Evolutionary conservation across 805 yeast species (phyloP), one percentile per base, ranked within the genome.

Genomic region (Candida fluviatilis): DNA sequence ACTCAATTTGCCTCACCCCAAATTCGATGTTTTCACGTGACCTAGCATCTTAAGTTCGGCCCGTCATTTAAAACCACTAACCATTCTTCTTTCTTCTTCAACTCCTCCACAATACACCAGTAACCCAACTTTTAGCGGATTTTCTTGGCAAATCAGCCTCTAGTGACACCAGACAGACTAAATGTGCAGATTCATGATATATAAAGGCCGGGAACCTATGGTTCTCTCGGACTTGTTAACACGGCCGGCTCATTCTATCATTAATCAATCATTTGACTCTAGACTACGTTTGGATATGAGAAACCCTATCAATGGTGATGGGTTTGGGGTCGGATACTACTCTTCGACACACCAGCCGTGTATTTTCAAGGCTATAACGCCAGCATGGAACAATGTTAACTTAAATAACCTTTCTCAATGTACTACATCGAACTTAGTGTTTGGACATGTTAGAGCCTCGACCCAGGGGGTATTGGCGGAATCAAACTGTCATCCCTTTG

Each of bases 311-410:
- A 93, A 93, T 58, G 99, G 99, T 30, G 99, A 93, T 60, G 99
- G 99, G 0, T 93, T 93, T 60, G 99, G 99, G 2, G 91, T 93
- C 16, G 98, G 98, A 1, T 93, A 93, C 63, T 93, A 93, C 38
- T 52, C 66, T 6, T 45, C 58, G 10, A 51, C 49, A 30, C 76
- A 78, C 31, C 85, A 88, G 2, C 98, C 99, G 18, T 93, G 98
- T 60, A 75, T 89, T 2, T 93, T 86, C 66, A 82, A 88, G 50
- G 98, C 98, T 10, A 93, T 90, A 34, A 93, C 99, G 0, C 99
- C 99, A 0, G 95, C 96, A 1, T 93, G 99, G 99, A 93, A 93
- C 64, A 93, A 93, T 60, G 78, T 85, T 53, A 93, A 93, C 54
- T 66, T 93, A 40, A 91, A 87, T 42, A 78, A 89, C 26, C 66